Conservation (phyloP, 768 basidiomycete species). For the Tulasnella sp. region DNA sequence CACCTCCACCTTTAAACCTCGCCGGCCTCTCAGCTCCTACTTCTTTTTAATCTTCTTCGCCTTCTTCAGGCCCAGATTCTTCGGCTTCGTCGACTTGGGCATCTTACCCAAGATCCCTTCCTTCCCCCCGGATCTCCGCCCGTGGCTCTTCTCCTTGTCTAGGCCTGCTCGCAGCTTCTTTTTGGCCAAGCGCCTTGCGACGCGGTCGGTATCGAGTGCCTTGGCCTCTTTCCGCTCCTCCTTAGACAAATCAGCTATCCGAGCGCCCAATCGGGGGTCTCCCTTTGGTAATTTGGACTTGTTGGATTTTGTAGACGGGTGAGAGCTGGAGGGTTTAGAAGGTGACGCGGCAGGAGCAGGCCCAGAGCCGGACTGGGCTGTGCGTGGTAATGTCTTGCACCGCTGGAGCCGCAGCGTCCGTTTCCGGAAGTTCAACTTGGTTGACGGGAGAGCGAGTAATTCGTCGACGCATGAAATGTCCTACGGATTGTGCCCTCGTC, state of each 20-base stretch:
- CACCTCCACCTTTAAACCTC: neutral
- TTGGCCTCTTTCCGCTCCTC: constrained; percentile 86
- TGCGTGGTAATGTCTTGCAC: constrained; percentile 76
- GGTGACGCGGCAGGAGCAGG: neutral
- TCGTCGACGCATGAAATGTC: constrained; percentile 93
- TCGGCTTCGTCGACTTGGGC: constrained; percentile 22
- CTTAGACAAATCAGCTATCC: constrained; percentile 75
- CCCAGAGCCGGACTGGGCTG: constrained; percentile 38
- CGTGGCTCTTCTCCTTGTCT: constrained; percentile 33
- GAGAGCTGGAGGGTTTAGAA: neutral
- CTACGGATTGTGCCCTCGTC: constrained; percentile 48
- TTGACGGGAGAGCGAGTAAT: constrained; percentile 75
- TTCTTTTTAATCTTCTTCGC: constrained; percentile 14
- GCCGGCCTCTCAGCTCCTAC: neutral
- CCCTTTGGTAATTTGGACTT: constrained; percentile 63
- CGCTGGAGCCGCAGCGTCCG: constrained; percentile 89
- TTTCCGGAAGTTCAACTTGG: constrained; percentile 87
- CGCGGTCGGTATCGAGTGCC: constrained; percentile 73
- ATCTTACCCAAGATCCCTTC: constrained; percentile 29
- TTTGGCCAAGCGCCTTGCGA: constrained; percentile 85
- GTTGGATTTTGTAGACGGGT: constrained; percentile 36
- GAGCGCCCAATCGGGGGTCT: constrained; percentile 78
- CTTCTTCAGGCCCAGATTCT: constrained; percentile 21
- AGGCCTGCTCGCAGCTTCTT: constrained; percentile 62
- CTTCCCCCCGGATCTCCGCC: constrained; percentile 14